These are phyloP conservation scores for Podaxis pistillaris DNA, from an alignment of 768 basidiomycete genomes.

Conservation along the genomic window DNA sequence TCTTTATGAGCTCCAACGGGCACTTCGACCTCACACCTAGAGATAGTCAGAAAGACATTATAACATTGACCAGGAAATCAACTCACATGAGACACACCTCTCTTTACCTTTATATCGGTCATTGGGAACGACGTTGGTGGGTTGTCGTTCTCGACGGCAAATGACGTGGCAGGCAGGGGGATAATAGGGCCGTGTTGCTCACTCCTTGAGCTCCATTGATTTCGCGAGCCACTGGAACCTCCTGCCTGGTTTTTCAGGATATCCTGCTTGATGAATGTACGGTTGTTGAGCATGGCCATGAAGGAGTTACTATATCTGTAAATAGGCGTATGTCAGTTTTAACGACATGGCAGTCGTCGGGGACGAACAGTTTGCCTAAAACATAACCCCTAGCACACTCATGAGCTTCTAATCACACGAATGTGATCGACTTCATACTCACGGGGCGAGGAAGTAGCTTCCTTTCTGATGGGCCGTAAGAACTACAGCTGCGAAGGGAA, in stretches of 20 bases:
- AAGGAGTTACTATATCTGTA: constrained; percentile 10
- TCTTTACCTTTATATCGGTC: neutral
- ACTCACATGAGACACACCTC: neutral
- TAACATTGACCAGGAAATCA: neutral
- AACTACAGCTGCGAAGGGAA: neutral
- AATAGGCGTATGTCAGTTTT: neutral
- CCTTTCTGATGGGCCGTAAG: neutral
- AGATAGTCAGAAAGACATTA: neutral
- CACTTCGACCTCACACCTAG: neutral
- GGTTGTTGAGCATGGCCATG: constrained; percentile 10
- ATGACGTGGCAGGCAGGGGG: neutral
- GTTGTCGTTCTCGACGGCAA: neutral
- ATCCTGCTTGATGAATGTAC: neutral
- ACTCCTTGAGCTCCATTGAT: neutral
- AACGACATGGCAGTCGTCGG: too few relatives aligned
- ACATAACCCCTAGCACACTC: neutral
- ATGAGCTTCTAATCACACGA: neutral
- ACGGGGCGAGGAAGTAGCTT: constrained; percentile 11
- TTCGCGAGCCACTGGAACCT: neutral
- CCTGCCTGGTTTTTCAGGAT: neutral
- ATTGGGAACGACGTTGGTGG: neutral
- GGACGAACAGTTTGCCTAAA: constrained; percentile 1
- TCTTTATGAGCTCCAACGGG: neutral
- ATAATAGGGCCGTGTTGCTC: neutral
- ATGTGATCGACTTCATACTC: neutral